phyloP scores from a whole-genome alignment of 257 asterid genomes.

The Ligustrum vulgare region DNA sequence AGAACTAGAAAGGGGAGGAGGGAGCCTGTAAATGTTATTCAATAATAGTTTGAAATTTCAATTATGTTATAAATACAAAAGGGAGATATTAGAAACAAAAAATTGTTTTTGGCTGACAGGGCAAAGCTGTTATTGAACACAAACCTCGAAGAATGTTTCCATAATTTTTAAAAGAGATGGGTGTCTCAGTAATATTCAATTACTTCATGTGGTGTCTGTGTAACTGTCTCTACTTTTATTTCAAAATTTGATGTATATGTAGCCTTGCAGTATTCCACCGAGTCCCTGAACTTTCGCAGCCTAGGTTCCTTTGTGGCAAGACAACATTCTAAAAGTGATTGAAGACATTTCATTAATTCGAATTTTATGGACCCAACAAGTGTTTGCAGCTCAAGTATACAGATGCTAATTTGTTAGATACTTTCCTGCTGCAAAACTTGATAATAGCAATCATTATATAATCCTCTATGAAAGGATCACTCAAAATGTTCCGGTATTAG shows the following conservation, averaged over 20 bases:
- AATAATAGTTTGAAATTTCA: neutral
- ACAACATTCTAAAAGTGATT: neutral
- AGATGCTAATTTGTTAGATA: neutral
- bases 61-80: neutral
- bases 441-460: neutral
- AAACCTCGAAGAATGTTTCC: neutral
- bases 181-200: neutral
- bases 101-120: neutral
- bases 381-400: neutral
- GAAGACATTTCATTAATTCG: neutral
- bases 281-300: neutral
- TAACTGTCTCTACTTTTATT: neutral
- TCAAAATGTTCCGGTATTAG: neutral
- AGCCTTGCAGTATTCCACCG: neutral
- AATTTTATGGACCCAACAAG: neutral
- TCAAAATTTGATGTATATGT: neutral
- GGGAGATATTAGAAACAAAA: neutral
- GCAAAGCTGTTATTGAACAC: neutral
- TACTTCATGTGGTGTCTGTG: neutral
- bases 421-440: neutral
- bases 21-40: too few species aligned
- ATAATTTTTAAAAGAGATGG: neutral
- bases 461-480: neutral
- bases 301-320: neutral
- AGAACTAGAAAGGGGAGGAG: neutral